phyloP scores from a whole-genome alignment of 345 rosid species.

The Linum trigynum region DNA sequence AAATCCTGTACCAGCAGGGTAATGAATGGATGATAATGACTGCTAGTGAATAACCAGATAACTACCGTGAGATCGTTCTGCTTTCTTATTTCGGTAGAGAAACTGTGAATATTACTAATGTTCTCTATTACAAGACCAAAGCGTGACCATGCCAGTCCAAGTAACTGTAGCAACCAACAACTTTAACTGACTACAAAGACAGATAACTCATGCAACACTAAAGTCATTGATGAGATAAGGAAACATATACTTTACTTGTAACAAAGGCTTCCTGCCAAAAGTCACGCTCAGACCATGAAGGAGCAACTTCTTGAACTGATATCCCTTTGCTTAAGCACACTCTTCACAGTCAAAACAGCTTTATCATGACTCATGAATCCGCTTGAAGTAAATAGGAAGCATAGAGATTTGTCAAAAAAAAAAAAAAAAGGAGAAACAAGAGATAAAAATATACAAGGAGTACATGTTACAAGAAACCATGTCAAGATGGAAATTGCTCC shows the following conservation, averaged over 20 bases:
- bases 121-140: no score
- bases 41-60: no score
- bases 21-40: not conserved
- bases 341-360: conserved; percentile 20
- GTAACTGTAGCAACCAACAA: no score
- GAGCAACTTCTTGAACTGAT: conserved; percentile 47
- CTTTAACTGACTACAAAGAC: not conserved
- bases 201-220: no score
- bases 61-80: no score
- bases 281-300: conserved; percentile 49
- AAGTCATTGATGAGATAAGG: not conserved
- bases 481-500: no score
- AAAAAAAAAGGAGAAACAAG: not conserved
- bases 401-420: not conserved
- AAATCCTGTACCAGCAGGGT: not conserved
- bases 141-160: no score
- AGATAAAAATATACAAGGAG: no score
- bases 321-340: conserved; percentile 52
- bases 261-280: conserved; percentile 71
- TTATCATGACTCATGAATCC: not conserved
- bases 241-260: conserved; percentile 36
- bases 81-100: no score
- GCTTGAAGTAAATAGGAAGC: not conserved
- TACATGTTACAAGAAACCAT: no score
- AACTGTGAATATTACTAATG: no score